Base-by-base conservation (phyloP, 1,284 basidiomycete genomes). In the Irpex rosettiformis region DNA sequence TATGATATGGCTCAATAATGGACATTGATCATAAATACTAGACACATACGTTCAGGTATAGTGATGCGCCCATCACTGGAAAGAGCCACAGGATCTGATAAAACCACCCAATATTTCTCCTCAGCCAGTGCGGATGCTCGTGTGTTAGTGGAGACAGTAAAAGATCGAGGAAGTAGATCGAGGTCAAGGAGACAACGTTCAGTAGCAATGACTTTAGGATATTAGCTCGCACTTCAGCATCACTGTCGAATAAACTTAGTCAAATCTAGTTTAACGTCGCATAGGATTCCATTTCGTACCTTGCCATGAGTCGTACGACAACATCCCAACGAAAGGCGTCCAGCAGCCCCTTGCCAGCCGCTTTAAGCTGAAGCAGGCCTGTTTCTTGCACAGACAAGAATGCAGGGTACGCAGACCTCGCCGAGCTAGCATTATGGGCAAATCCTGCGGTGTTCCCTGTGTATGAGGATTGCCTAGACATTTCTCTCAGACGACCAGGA, bases 61-160 rank as follows among this genome's bases (percentile, higher is more conserved):
- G 79, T 4, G 89, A 89, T 21, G 75, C 71, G 4, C 85, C 85
- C 3, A 91, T 78, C 54, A 92, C 80, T 1, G 91, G 90, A 25
- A 89, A 72, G 4, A 93, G 72, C 90, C 91, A 93, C 42, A 93
- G 71, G 2, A 82, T 73, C 65, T 84, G 85, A 69, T 91, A 93
- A 61, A 89, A 83, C 82, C 83, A 85, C 5, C 86, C 84, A 11
- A 90, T 76, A 65, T 90, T 89, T 21, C 83, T 75, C 66, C 85
- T 85, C 29, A 89, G 70, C 86, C 86, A 89, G 62, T 78, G 82
- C 64, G 80, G 80, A 62, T 83, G 79, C 62, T 79, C 78, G 51
- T 75, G 77, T 3, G 88, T 81, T n/a, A 91, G 77, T 3, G 89
- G 89, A 21, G 82, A 77, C n/a, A 92, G 75, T 16, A 92, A 69